These are phyloP conservation scores for Hypoxylon sp. DNA, from an alignment of 2,329 filamentous ascomycete genomes.

Conservation along the genomic window DNA sequence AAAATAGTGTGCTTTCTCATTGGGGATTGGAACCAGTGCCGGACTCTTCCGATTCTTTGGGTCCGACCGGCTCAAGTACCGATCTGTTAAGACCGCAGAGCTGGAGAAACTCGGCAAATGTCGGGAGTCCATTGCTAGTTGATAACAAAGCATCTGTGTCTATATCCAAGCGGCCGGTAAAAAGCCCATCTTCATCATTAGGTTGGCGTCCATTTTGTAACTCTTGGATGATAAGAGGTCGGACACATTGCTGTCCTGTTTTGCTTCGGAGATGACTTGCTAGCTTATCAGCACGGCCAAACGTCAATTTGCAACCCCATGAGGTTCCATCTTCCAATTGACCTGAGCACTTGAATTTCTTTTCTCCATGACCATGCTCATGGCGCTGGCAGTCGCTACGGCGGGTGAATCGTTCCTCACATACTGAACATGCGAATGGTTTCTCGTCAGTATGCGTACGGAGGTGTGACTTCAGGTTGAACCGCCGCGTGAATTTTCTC, in stretches of 20 bases:
- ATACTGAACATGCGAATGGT: conserved; percentile 41
- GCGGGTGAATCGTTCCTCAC: conserved; percentile 41
- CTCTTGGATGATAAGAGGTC: conserved; percentile 35
- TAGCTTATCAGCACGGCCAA: conserved; percentile 44
- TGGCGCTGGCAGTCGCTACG: conserved; percentile 43
- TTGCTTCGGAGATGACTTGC: conserved; percentile 43
- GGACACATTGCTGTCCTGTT: conserved; percentile 44
- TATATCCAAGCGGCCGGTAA: conserved; percentile 22
- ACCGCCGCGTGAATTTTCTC: conserved; percentile 45
- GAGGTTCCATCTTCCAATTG: conserved; percentile 41
- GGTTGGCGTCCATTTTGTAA: conserved; percentile 11
- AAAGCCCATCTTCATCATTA: conserved; percentile 13
- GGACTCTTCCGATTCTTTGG: background rate
- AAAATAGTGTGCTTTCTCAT: too few species aligned
- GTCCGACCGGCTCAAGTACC: background rate
- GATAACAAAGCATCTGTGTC: conserved; percentile 30
- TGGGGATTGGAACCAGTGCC: too few species aligned
- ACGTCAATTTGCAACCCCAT: conserved; percentile 48
- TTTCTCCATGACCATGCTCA: conserved; percentile 40
- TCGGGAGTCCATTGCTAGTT: conserved; percentile 27
- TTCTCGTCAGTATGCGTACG: conserved; percentile 43
- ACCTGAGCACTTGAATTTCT: conserved; percentile 45
- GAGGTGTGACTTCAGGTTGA: conserved; percentile 45
- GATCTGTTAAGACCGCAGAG: conserved; percentile 34
- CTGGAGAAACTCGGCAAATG: conserved; percentile 36